Evolutionary conservation across 352 stramenopile genomes (phyloP).

Genomic region (Pythium volutum): DNA sequence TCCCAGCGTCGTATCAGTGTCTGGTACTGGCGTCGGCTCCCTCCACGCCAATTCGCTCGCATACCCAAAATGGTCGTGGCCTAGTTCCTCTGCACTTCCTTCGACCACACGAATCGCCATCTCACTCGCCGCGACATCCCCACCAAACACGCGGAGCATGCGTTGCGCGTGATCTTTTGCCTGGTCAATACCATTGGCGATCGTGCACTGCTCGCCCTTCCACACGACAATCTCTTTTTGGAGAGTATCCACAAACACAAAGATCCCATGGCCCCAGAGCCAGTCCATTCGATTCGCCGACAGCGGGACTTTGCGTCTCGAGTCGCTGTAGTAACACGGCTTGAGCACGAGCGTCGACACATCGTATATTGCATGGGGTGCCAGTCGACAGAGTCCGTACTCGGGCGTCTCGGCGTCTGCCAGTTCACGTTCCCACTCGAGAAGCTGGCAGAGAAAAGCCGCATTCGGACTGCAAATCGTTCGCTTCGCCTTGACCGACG

Average conservation of each 20-base stretch:
- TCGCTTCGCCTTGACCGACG: conserved; percentile 41
- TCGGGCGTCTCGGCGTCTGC: conserved; percentile 7
- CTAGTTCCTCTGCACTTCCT: conserved; percentile 7
- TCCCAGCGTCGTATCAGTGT: neutral
- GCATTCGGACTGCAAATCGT: conserved; percentile 60
- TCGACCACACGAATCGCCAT: neutral
- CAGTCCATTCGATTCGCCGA: neutral
- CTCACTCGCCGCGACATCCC: neutral
- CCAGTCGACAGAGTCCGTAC: conserved; percentile 37
- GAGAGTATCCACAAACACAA: conserved; percentile 34
- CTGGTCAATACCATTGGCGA: conserved; percentile 22
- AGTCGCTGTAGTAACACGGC: conserved; percentile 28
- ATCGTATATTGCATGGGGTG: conserved; percentile 52
- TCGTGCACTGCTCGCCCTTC: conserved; percentile 31
- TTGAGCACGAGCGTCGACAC: conserved; percentile 46
- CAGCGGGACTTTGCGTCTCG: conserved; percentile 5
- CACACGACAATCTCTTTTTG: conserved; percentile 36
- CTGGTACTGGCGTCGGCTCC: neutral
- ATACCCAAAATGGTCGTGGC: conserved; percentile 1
- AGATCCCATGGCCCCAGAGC: conserved; percentile 43
- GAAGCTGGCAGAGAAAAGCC: conserved; percentile 63
- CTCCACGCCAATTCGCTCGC: conserved; percentile 28
- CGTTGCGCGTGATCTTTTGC: conserved; percentile 23
- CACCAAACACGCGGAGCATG: conserved; percentile 26
- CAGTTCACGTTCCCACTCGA: conserved; percentile 59